Evolutionary conservation across 2,329 filamentous ascomycete genomes (phyloP).

Genomic region (Colletotrichum sp.): DNA sequence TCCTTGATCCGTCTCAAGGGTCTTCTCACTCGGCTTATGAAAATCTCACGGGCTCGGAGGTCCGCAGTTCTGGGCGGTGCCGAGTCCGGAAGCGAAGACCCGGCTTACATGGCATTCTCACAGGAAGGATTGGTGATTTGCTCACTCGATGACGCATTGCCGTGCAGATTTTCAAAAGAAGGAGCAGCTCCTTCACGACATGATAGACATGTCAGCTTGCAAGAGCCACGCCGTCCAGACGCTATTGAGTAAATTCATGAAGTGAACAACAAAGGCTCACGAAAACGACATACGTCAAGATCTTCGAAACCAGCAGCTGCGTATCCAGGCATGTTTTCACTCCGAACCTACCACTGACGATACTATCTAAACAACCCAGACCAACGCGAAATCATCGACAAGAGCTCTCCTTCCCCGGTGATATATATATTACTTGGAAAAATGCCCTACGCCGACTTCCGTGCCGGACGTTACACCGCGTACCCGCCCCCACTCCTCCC

Average conservation of each 20-base stretch:
- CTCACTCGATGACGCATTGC: too few relatives aligned
- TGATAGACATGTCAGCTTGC: background rate
- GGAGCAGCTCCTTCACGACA: too few relatives aligned
- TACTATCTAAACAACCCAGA: accelerated
- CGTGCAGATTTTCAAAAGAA: too few relatives aligned
- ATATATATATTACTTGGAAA: background rate
- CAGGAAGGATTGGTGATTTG: too few relatives aligned
- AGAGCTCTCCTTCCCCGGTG: background rate
- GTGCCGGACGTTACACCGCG: background rate
- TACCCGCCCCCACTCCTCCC: background rate
- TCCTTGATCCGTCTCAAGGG: accelerated
- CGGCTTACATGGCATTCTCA: too few relatives aligned
- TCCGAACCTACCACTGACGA: too few relatives aligned
- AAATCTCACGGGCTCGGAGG: background rate
- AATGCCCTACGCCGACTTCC: background rate
- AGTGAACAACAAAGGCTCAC: background rate
- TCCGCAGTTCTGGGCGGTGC: background rate
- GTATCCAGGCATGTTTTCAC: too few relatives aligned
- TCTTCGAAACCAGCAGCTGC: too few relatives aligned
- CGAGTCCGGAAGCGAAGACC: background rate
- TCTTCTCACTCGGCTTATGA: accelerated
- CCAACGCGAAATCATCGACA: background rate
- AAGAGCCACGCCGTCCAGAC: background rate
- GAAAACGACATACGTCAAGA: background rate
- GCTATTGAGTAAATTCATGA: background rate